Evolutionary conservation across 139 green algal genomes (phyloP).

Genomic region (Pseudopediastrum boryanum): DNA sequence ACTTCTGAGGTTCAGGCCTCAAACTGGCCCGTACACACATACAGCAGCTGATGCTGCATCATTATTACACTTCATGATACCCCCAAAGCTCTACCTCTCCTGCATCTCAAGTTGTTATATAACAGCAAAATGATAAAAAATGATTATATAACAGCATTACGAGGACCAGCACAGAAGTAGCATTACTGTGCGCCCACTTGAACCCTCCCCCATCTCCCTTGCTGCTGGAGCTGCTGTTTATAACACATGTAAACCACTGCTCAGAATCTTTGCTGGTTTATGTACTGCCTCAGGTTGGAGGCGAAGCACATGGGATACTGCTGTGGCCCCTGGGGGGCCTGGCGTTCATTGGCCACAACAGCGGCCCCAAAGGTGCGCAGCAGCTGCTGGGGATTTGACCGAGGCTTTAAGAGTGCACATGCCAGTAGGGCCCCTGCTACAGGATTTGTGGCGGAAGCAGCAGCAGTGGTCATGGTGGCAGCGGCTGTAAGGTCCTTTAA

Average conservation of each 20-base stretch:
- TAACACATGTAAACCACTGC: neutral
- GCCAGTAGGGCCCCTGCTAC: neutral
- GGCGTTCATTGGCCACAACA: slow-evolving; percentile 69
- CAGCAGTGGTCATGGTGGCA: neutral
- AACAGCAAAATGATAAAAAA: no score
- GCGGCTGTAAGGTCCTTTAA: neutral
- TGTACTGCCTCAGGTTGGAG: neutral
- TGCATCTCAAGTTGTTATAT: no score
- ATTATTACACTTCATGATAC: no score
- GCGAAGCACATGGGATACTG: neutral
- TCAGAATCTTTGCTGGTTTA: neutral
- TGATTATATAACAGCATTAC: no score
- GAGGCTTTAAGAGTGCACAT: no score
- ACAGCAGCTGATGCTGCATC: no score
- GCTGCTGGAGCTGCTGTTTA: neutral
- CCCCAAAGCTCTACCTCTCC: no score
- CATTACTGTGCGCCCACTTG: neutral
- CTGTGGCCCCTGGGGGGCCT: slow-evolving; percentile 80
- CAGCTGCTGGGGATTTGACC: no score
- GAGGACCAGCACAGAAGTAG: no score
- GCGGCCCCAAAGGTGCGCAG: slow-evolving; percentile 49
- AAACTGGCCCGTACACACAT: no score
- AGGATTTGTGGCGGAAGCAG: neutral
- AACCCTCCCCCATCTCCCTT: no score
- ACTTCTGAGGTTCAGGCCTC: no score